Percentiles rank a stretch among this genome's conserved stretches.
These are phyloP conservation scores for Aspergillus baeticus DNA, from an alignment of 495 filamentous ascomycete species.

Conservation along the genomic window DNA sequence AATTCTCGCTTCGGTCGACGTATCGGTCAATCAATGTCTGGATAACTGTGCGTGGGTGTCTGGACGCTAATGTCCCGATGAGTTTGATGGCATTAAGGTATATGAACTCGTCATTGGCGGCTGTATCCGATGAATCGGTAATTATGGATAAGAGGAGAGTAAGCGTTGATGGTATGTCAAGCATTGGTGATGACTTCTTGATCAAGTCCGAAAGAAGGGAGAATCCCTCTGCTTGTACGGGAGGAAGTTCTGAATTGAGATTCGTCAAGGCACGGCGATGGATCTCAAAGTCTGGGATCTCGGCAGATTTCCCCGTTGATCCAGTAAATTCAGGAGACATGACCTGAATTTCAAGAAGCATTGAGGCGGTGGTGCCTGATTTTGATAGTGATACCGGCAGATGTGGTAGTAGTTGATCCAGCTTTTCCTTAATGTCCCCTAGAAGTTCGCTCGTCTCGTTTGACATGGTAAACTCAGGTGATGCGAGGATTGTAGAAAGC, in stretches of 20 bases:
- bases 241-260: conserved; percentile 72
- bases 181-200: conserved; percentile 55
- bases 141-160: conserved; percentile 66
- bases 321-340: conserved; percentile 51
- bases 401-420: conserved; percentile 42
- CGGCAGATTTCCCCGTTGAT: conserved; percentile 33
- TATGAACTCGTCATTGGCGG: conserved; percentile 65
- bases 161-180: conserved; percentile 69
- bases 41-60: conserved; percentile 64
- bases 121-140: conserved; percentile 45
- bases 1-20: conserved; percentile 58
- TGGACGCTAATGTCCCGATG: conserved; percentile 61
- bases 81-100: conserved; percentile 70
- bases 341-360: conserved; percentile 57
- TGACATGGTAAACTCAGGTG: conserved; percentile 57
- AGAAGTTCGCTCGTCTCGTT: conserved; percentile 45
- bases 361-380: conserved; percentile 51
- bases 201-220: conserved; percentile 67
- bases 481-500: conserved; percentile 64
- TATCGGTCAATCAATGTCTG: conserved; percentile 69
- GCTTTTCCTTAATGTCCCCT: conserved; percentile 48
- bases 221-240: conserved; percentile 76
- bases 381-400: conserved; percentile 37
- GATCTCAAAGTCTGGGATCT: conserved; percentile 64
- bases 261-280: conserved; percentile 72